phyloP scores from a whole-genome alignment of 768 basidiomycete genomes.

The Russula abietina region DNA sequence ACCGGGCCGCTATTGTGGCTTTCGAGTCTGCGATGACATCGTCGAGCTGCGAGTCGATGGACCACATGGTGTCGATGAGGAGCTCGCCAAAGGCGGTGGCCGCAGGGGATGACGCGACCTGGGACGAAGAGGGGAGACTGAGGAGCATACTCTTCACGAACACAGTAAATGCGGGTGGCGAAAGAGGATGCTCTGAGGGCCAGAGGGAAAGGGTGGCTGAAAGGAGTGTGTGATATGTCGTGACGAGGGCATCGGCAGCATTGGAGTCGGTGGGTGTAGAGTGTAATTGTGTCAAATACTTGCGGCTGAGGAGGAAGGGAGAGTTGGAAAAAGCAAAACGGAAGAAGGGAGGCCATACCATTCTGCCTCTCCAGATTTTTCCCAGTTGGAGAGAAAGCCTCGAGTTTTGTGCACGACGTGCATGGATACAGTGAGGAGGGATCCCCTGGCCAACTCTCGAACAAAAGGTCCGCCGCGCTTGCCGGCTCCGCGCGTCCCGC shows the following conservation, averaged over 20 bases:
- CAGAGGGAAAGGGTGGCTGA: constrained; percentile 53
- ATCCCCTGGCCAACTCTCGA: background rate
- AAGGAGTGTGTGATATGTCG: constrained; percentile 64
- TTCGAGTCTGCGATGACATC: constrained; percentile 55
- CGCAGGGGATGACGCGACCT: constrained; percentile 32
- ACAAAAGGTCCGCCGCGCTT: background rate
- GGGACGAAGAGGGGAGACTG: constrained; percentile 64
- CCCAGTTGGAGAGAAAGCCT: constrained; percentile 21
- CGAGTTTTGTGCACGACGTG: constrained; percentile 18
- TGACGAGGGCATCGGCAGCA: constrained; percentile 52
- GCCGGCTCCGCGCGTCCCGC: background rate
- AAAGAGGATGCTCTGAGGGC: constrained; percentile 43
- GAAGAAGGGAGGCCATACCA: constrained; percentile 14
- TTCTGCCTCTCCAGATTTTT: constrained; percentile 18
- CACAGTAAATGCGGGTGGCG: constrained; percentile 46
- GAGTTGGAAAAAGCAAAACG: background rate
- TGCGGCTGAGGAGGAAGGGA: constrained; percentile 41
- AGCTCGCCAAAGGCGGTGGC: constrained; percentile 54
- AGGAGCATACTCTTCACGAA: constrained; percentile 60
- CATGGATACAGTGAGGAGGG: constrained; percentile 11
- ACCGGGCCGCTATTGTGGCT: constrained; percentile 29
- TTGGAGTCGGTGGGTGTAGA: constrained; percentile 50
- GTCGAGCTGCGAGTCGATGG: constrained; percentile 70
- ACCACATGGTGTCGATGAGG: constrained; percentile 78
- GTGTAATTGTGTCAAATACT: constrained; percentile 54